These are phyloP conservation scores for Cryptococcus sp. DNA, from an alignment of 1,284 basidiomycete genomes.

Conservation along the genomic window DNA sequence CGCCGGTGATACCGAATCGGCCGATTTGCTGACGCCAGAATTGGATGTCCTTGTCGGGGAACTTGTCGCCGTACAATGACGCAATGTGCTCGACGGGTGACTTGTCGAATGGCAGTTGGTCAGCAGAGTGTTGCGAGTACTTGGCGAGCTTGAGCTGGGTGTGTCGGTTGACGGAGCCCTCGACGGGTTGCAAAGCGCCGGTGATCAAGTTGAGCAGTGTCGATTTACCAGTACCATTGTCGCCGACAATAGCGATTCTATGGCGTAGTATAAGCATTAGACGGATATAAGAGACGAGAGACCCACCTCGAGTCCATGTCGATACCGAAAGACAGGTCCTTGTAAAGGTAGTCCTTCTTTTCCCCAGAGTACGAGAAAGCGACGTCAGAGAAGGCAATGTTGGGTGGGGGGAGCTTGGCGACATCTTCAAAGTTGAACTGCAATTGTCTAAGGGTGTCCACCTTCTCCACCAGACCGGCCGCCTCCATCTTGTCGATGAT, in stretches of 20 bases:
- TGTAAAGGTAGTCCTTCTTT: conserved; percentile 83
- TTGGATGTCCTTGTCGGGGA: conserved; percentile 86
- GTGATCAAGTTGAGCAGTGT: conserved; percentile 96
- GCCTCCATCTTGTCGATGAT: conserved; percentile 99
- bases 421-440: conserved; percentile 97
- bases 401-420: conserved; percentile 89
- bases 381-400: conserved; percentile 92
- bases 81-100: conserved; percentile 95
- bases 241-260: conserved; percentile 88
- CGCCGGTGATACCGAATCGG: conserved; percentile 90
- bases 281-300: not conserved
- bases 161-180: conserved; percentile 88
- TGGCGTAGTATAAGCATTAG: not conserved
- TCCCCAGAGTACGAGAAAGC: conserved; percentile 93
- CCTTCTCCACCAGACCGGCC: conserved; percentile 91
- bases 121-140: conserved; percentile 98
- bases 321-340: conserved; percentile 89
- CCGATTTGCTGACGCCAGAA: conserved; percentile 94
- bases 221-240: conserved; percentile 97
- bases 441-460: conserved; percentile 71
- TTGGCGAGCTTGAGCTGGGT: conserved; percentile 89
- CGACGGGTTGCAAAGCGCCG: conserved; percentile 72
- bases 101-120: conserved; percentile 94
- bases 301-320: conserved; percentile 60
- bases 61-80: conserved; percentile 73